A percentile compares a stretch with the other conserved stretches of the same genome.
phyloP scores from a whole-genome alignment of 495 filamentous ascomycete species.

The Lindgomyces ingoldianus region DNA sequence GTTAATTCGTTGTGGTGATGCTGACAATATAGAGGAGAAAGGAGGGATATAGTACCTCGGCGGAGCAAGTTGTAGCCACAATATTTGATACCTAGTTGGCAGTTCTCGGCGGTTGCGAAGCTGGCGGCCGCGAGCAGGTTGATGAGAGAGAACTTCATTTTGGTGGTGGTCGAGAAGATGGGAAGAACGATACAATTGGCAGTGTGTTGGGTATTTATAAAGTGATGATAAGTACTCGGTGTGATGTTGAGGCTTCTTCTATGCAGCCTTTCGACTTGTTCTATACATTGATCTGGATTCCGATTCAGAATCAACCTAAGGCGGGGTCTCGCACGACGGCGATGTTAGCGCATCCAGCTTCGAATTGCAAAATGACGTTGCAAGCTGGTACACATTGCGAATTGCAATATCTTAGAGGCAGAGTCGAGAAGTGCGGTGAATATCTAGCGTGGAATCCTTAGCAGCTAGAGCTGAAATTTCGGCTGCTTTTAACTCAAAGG shows the following conservation, averaged over 20 bases:
- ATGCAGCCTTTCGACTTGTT: not conserved
- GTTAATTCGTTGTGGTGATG: no score
- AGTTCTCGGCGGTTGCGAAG: slow-evolving; percentile 3
- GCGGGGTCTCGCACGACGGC: not conserved
- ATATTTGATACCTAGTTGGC: not conserved
- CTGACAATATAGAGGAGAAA: not conserved
- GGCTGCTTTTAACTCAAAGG: not conserved
- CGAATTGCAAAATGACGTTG: slow-evolving; percentile 6
- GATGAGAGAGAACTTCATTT: slow-evolving; percentile 7
- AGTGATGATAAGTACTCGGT: not conserved
- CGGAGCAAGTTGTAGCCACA: slow-evolving; percentile 2
- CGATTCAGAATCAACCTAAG: not conserved
- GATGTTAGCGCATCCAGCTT: not conserved
- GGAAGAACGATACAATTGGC: not conserved
- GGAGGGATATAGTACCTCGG: not conserved
- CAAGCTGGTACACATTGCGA: not conserved
- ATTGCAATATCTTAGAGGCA: not conserved
- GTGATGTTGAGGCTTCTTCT: slow-evolving; percentile 1
- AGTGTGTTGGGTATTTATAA: not conserved
- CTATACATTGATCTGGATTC: not conserved
- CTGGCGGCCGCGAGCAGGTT: not conserved
- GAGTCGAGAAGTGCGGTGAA: not conserved
- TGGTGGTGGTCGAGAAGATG: not conserved
- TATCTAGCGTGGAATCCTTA: not conserved
- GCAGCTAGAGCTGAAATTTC: not conserved